Base-by-base conservation (phyloP, 768 basidiomycete species). In the Boletus vermiculosoides region DNA sequence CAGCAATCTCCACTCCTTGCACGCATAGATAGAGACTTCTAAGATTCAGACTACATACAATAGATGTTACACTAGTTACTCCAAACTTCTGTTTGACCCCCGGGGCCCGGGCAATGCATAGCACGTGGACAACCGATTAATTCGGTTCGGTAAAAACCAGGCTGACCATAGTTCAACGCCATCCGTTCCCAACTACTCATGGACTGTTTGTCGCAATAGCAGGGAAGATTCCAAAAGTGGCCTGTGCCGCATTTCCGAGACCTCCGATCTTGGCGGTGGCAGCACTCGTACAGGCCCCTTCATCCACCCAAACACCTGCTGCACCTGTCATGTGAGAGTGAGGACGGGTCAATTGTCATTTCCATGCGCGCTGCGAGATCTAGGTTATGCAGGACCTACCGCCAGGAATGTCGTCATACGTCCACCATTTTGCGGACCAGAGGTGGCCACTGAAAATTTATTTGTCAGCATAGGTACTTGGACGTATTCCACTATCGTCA, bases 381-480 rank as follows among this genome's bases (percentile, higher is more conserved):
- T 16, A 11, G 10, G 34, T 12, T 4, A n/a, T 30, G 11, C 18
- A 25, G 36, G 28, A 65, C 66, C 15, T 50, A 71, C 75, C 73
- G 3, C 70, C 68, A 9, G 71, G 74, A 34, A 63, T 22, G 67
- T 81, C 78, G 23, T 66, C 63, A 42, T 79, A 67, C 11, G 71
- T 73, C 82, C 83, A 83, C 74, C 76, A 80, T 51, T 74, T 64
- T 5, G 81, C 80, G 1, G 71, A 76, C 81, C 81, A 83, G 11
- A 81, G 69, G 57, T 80, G 66, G 12, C 79, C 78, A 52, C 81
- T 81, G 47, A 50, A 52, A 36, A 18, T 12, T 20, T 0, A 16
- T 0, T 4, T 34, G 46, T 63, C 20, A 37, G 34, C 36, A 33
- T 39, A 40, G 4, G 25, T 1, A 22, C 37, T 33, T 3, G 20